Base-by-base conservation (phyloP, 352 stramenopile genomes). In the Thraustochytrium sp. region DNA sequence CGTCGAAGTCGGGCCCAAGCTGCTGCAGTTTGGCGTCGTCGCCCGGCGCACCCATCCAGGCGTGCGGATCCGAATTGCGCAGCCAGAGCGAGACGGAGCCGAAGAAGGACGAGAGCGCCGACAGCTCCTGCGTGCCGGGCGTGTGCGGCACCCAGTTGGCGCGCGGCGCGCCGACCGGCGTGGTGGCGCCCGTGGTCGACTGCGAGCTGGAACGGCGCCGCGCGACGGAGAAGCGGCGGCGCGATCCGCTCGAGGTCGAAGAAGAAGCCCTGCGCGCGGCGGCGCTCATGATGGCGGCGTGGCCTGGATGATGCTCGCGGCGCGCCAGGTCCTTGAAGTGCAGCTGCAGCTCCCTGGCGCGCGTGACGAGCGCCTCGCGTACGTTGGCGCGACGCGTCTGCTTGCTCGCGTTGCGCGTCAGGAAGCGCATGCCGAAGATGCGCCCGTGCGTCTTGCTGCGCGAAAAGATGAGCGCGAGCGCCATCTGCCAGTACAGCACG, bases 311-410 rank as follows among this genome's bases (percentile, higher is more conserved):
- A 11, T 11, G 9, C 40, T 72, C 36, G 16, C 59, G 29, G 23
- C 59, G 59, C 21, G 68, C 68, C 1, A 80, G 68, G 48, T 64
- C 68, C 38, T 40, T 76, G 4, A 37, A 68, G 53, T 72, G 68
- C 8, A 80, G 53, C 34, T 63, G 68, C 16, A 80, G 48, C 48
- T 65, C 65, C 1, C 49, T 23, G 13, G 65, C 65, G 31, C 65
- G 40, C 13, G 36, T 8, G 16, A 55, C 26, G 9, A 77, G 37
- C 46, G 42, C 3, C 21, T 80, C 68, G 2, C 68, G 68, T 5
- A 80, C 26, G n/a, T 46, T 48, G 26, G 68, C 11, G 8, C 53
- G 48, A 16, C 68, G 68, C n/a, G 68, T 63, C n/a, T 65, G 68
- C 34, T 51, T 46, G 18, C 26, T 64, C 31, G 11, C 31, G n/a